Conservation (phyloP, 2,329 filamentous ascomycete species). For the Chaetomiaceae sp. region DNA sequence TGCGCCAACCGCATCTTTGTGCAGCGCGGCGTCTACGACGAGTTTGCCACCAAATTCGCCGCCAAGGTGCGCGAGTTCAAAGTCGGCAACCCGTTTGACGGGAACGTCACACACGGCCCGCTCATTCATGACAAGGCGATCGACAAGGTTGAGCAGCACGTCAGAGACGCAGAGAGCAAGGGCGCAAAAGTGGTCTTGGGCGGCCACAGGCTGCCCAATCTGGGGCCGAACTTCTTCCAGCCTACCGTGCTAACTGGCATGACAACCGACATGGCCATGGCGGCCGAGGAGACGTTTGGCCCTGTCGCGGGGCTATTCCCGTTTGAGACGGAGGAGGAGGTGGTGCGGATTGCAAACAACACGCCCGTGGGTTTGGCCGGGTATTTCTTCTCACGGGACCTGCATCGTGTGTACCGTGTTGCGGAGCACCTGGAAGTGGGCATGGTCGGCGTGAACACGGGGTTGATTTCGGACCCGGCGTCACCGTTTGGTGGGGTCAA, state of each 20-base stretch:
- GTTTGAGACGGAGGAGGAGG: constrained; percentile 85
- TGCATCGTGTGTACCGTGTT: constrained; percentile 57
- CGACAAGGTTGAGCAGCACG: constrained; percentile 72
- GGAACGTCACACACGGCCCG: constrained; percentile 71
- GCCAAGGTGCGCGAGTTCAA: constrained; percentile 70
- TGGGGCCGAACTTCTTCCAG: constrained; percentile 83
- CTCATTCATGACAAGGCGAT: constrained; percentile 82
- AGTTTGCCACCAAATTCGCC: constrained; percentile 64
- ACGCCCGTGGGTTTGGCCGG: constrained; percentile 85
- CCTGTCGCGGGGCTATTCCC: constrained; percentile 86
- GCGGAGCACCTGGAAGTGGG: constrained; percentile 73
- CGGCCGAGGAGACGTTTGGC: constrained; percentile 89
- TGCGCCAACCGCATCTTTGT: constrained; percentile 82
- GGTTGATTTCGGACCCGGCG: constrained; percentile 56
- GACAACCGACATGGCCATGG: constrained; percentile 78
- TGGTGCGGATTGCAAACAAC: constrained; percentile 75
- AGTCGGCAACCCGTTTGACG: constrained; percentile 69
- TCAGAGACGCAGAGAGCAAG: constrained; percentile 72
- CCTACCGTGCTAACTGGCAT: constrained; percentile 87
- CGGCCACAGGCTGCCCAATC: constrained; percentile 66
- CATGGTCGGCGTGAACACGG: constrained; percentile 83
- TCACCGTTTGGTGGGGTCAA: constrained; percentile 75
- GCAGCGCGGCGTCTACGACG: constrained; percentile 72
- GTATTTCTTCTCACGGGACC: constrained; percentile 78
- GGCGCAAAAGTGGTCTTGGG: constrained; percentile 72